Base-by-base conservation (phyloP, 129 eudicot species). In the Pseudognaphalium luteoalbum region DNA sequence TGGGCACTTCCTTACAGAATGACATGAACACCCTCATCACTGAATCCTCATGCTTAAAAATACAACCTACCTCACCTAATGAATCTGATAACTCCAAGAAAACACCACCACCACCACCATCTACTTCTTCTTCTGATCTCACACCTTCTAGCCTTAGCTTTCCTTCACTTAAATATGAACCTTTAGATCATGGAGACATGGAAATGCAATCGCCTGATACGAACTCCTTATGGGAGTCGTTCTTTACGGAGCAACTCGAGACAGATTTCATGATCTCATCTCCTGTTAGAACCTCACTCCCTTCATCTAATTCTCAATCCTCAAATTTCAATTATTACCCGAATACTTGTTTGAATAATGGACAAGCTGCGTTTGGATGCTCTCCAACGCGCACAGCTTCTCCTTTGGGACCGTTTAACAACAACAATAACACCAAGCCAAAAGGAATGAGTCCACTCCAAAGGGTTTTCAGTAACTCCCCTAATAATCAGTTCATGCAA, bases 371-470 rank as follows among this genome's bases (percentile, higher is more conserved):
- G 4, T 75, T 80, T 20, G 82, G 82, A 4, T 74, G 71, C 17
- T 86, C 79, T 20, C 87, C 56, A 70, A 86, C 90, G 3, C 83
- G 81, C 0, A 41, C 54, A 21, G 52, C 81, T 5, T 85, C 90
- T 6, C 86, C 85, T 1, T 51, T 78, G 8, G 81, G 84, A 4
- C 85, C 83, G 4, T 68, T 82, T 81, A 75, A 66, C 33, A 73
- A 29, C 34, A 67, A 33, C 16, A 80, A 28, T n/a, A 25, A 60
- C 12, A 50, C 71, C 41, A 86, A 83, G 71, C 76, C 85, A 2
- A 91, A 86, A 44, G 94, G 94, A 51, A 35, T 88, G 81, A 91
- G 97, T 76, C 97, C 97, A 0, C 82, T 91, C 3, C 88, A 88
- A 61, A 83, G 83, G 81, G 88, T 85, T 1, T 81, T 88, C 17